Conservation (phyloP, 2,329 filamentous ascomycete genomes). For the Arthrobotrys conoides region DNA sequence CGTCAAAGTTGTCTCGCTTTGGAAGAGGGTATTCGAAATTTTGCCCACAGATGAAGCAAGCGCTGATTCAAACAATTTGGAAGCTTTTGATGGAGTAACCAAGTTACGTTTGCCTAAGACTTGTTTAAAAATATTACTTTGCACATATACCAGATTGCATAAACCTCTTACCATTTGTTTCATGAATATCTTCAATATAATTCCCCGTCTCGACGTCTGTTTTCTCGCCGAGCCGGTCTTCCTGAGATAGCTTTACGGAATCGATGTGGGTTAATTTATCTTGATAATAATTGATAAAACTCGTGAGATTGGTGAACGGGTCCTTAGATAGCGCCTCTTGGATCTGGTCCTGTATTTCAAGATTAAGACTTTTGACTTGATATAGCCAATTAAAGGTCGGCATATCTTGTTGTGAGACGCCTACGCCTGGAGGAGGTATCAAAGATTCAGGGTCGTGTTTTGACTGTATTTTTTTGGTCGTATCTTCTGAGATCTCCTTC, state of each 20-base stretch:
- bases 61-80: constrained; percentile 50
- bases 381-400: constrained; percentile 54
- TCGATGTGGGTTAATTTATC: constrained; percentile 27
- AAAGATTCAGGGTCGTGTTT: constrained; percentile 44
- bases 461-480: background rate
- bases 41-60: background rate
- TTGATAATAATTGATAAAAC: constrained; percentile 44
- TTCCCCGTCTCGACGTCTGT: constrained; percentile 19
- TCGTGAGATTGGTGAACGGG: constrained; percentile 32
- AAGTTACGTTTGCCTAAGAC: background rate
- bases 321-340: constrained; percentile 27
- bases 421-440: constrained; percentile 21
- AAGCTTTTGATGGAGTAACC: constrained; percentile 43
- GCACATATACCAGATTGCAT: background rate
- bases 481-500: background rate
- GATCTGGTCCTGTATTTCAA: constrained; percentile 30
- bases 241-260: constrained; percentile 27
- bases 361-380: constrained; percentile 50
- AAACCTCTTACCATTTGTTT: constrained; percentile 36
- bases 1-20: background rate
- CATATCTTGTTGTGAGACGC: constrained; percentile 45
- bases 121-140: background rate
- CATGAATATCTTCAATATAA: constrained; percentile 1
- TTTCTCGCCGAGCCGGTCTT: constrained; percentile 12
- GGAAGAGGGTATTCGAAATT: background rate